These are phyloP conservation scores for Phaeotremella fagi DNA, from an alignment of 768 basidiomycete species.

Conservation along the genomic window DNA sequence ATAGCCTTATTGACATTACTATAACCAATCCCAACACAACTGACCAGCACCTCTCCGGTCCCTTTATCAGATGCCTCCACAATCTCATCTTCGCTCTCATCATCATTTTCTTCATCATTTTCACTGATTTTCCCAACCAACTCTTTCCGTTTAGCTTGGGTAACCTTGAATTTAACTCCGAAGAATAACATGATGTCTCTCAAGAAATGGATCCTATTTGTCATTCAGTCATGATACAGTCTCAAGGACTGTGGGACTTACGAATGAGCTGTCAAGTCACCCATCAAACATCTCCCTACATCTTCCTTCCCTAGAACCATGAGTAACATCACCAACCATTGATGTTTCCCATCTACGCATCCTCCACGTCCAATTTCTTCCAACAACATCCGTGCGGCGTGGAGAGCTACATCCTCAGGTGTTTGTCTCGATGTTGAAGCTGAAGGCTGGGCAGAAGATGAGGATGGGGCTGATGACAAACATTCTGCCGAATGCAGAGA, in stretches of 20 bases:
- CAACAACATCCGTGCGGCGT: constrained; percentile 72
- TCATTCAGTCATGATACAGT: constrained; percentile 1
- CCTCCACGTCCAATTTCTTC: constrained; percentile 75
- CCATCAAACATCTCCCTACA: constrained; percentile 82
- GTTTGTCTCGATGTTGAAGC: constrained; percentile 51
- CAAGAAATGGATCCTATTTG: constrained; percentile 77
- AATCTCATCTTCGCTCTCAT: constrained; percentile 12
- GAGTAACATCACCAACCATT: constrained; percentile 74
- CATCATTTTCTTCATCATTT: constrained; percentile 16
- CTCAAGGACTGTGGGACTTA: constrained; percentile 49
- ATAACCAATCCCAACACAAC: constrained; percentile 89
- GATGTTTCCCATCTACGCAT: constrained; percentile 85
- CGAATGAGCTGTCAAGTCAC: constrained; percentile 76
- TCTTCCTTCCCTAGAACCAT: constrained; percentile 98
- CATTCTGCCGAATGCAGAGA: constrained; percentile 83
- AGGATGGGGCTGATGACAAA: constrained; percentile 59
- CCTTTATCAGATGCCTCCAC: neutral
- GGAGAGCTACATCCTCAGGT: constrained; percentile 86
- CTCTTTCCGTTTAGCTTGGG: constrained; percentile 34
- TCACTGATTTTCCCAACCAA: neutral
- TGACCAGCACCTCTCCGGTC: constrained; percentile 63
- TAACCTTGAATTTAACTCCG: constrained; percentile 89
- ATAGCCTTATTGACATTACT: constrained; percentile 61
- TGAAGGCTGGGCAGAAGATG: constrained; percentile 3
- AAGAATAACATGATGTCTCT: constrained; percentile 76